Evolutionary conservation across 1,284 basidiomycete genomes (phyloP).

Genomic region (Inonotus obliquus): DNA sequence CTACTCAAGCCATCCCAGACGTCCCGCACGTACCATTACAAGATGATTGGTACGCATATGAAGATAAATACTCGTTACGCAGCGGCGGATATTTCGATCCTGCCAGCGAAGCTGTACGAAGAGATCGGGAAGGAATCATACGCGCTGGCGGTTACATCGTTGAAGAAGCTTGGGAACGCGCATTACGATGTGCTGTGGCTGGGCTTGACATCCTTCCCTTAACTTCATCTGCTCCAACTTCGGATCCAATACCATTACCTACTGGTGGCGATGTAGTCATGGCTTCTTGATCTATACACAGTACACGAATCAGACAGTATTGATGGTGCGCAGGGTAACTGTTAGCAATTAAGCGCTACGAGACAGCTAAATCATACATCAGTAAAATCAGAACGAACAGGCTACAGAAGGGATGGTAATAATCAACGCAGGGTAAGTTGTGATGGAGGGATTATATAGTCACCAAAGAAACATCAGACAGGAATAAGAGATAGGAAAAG

Average conservation of each 20-base stretch:
- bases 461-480: background rate
- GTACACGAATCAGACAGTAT: background rate
- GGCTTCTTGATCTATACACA: slow-evolving; percentile 6
- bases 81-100: slow-evolving; percentile 59
- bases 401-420: background rate
- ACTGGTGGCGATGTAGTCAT: slow-evolving; percentile 14
- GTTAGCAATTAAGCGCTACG: background rate
- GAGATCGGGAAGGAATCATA: slow-evolving; percentile 77
- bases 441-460: background rate
- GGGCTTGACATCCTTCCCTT: slow-evolving; percentile 58
- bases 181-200: slow-evolving; percentile 72
- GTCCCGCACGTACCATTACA: slow-evolving; percentile 71
- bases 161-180: slow-evolving; percentile 84
- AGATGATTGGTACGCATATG: slow-evolving; percentile 72
- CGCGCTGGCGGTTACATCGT: slow-evolving; percentile 81
- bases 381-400: background rate
- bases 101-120: slow-evolving; percentile 67
- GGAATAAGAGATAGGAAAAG: background rate
- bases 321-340: background rate
- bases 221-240: slow-evolving; percentile 3
- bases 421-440: background rate
- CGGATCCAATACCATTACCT: background rate
- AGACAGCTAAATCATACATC: slow-evolving; percentile 4
- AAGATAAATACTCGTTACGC: slow-evolving; percentile 56
- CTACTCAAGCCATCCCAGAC: slow-evolving; percentile 60